Base-by-base conservation (phyloP, 345 rosid genomes). In the Gossypium australe region DNA sequence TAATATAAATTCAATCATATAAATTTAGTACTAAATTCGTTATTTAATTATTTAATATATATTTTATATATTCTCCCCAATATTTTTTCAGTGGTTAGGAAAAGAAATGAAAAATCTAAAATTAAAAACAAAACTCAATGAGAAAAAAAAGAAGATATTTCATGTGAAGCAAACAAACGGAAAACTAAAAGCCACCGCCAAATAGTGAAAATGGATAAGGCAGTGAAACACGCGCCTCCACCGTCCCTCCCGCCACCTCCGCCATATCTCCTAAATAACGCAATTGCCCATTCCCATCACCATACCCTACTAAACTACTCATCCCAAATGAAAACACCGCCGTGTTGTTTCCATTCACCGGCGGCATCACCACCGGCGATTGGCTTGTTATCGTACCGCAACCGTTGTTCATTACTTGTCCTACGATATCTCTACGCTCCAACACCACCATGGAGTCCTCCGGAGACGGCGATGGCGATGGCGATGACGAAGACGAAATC, bases 201-300 rank as follows among this genome's bases (percentile, higher is more conserved):
- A 87, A 82, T 34, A 87, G 71, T 0, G 90, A 86, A 79, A 89
- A 89, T 52, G 91, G 94, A 86, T 85, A 86, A 85, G 91, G 87
- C 77, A 84, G 83, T 20, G 85, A 74, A 7, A 80, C 76, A 58
- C 77, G 65, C 1, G 67, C 43, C 66, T 84, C 84, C 86, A 66
- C 5, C 38, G 5, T 60, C n/a, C 81, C 52, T 2, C 74, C 87
- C 74, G 78, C 85, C 41, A 4, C 41, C 41, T 34, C 41, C 79
- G 72, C 80, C 82, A 72, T 76, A 53, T 82, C 92, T 16, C 83
- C 82, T 7, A 84, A 82, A 74, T 76, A 85, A 63, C 83, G 80
- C 25, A 84, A 22, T 47, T 81, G 73, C 29, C 77, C 76, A 13
- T 67, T 59, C 57, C 69, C n/a, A 22, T 73, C 84, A 44, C 74